These are phyloP conservation scores for Amanita molliuscula DNA, from an alignment of 768 basidiomycete species.

Conservation along the genomic window DNA sequence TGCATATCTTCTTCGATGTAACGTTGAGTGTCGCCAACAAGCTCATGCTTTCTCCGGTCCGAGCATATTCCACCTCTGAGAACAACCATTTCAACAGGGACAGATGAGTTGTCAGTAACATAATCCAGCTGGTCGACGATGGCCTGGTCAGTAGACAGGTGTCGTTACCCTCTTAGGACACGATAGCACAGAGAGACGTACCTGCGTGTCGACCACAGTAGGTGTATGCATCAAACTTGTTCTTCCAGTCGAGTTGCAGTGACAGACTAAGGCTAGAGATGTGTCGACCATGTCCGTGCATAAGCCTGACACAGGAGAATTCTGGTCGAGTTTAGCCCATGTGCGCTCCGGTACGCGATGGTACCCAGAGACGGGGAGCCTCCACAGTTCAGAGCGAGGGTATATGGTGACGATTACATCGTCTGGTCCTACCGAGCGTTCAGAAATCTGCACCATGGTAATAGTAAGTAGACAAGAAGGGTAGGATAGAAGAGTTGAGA, in stretches of 20 bases:
- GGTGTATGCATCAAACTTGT: slow-evolving; percentile 7
- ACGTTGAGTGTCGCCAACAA: slow-evolving; percentile 22
- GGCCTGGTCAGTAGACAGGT: neutral
- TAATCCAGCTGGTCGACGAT: slow-evolving; percentile 6
- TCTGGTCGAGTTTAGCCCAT: slow-evolving; percentile 2
- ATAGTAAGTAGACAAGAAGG: neutral
- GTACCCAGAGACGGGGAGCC: neutral
- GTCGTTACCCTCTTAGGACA: neutral
- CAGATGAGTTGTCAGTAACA: slow-evolving; percentile 1
- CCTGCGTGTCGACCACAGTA: slow-evolving; percentile 3
- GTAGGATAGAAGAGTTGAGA: neutral
- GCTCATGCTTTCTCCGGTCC: slow-evolving; percentile 14
- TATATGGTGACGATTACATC: slow-evolving; percentile 6
- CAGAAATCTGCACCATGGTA: slow-evolving; percentile 6
- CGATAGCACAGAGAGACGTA: neutral
- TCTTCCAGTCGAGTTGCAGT: slow-evolving; percentile 4
- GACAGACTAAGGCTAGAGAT: slow-evolving; percentile 2
- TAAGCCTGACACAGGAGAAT: slow-evolving; percentile 2
- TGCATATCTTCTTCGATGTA: slow-evolving; percentile 9
- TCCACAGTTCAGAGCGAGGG: slow-evolving; percentile 5
- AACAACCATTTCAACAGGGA: neutral
- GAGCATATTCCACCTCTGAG: slow-evolving; percentile 16
- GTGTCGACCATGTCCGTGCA: slow-evolving; percentile 3
- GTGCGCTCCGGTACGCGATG: slow-evolving; percentile 6
- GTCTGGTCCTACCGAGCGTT: slow-evolving; percentile 3